These are phyloP conservation scores for Pseudozyma hubeiensis DNA, from an alignment of 1,284 basidiomycete species.

Conservation along the genomic window DNA sequence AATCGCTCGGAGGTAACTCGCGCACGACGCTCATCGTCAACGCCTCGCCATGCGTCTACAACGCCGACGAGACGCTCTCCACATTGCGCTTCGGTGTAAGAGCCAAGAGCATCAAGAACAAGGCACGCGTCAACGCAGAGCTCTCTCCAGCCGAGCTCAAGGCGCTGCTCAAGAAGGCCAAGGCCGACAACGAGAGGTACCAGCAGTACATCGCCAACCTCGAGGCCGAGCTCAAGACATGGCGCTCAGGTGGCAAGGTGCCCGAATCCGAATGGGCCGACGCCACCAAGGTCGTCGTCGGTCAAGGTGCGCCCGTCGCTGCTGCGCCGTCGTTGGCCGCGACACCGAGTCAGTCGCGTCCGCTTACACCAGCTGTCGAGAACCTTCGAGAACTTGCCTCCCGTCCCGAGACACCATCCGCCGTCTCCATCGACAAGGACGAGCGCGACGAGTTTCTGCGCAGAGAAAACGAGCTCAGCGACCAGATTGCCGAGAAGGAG, in stretches of 20 bases:
- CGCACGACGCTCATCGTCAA: conserved; percentile 99
- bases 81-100: conserved; percentile 94
- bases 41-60: conserved; percentile 96
- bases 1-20: conserved; percentile 98
- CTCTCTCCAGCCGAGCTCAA: conserved; percentile 97
- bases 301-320: conserved; percentile 48
- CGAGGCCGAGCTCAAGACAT: conserved; percentile 89
- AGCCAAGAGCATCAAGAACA: conserved; percentile 99
- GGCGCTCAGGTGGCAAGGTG: conserved; percentile 89
- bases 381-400: conserved; percentile 75
- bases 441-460: conserved; percentile 96
- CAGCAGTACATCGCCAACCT: conserved; percentile 88
- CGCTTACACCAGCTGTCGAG: conserved; percentile 84
- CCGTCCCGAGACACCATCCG: conserved; percentile 75
- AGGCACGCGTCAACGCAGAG: conserved; percentile 97
- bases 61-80: conserved; percentile 95
- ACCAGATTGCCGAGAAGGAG: conserved; percentile 86
- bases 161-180: conserved; percentile 87
- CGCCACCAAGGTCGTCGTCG: conserved; percentile 74
- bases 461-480: conserved; percentile 95
- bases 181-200: conserved; percentile 83
- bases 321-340: conserved; percentile 59
- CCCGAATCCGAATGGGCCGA: conserved; percentile 86
- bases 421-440: conserved; percentile 88
- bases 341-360: conserved; percentile 57